Evolutionary conservation across 164 flowering plant genomes (phyloP).

Genomic region (Liriodendron chinense): DNA sequence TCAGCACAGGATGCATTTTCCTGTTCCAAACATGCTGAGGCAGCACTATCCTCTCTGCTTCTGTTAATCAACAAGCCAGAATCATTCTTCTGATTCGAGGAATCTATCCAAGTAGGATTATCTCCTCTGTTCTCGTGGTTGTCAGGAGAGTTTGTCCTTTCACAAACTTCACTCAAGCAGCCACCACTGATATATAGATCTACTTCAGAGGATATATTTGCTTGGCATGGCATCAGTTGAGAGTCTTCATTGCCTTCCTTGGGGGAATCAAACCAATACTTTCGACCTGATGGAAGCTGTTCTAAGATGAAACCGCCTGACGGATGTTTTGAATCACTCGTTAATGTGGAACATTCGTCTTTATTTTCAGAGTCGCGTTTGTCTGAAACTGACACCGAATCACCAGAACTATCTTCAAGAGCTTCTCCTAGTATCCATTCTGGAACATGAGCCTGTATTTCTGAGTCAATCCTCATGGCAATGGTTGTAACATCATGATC

Average conservation of each 20-base stretch:
- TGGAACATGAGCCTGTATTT: conserved; percentile 62
- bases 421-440: conserved; percentile 54
- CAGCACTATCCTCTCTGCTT: conserved; percentile 1
- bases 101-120: conserved; percentile 13
- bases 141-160: conserved; percentile 10
- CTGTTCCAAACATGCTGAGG: conserved; percentile 3
- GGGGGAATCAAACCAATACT: conserved; percentile 74
- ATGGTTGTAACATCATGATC: conserved; percentile 87
- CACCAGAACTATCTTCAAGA: conserved; percentile 24
- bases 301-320: conserved; percentile 43
- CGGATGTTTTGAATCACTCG: conserved; percentile 25
- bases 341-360: conserved; percentile 29
- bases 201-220: conserved; percentile 30
- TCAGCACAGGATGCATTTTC: neutral
- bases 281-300: conserved; percentile 70
- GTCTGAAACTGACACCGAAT: conserved; percentile 21
- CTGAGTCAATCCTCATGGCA: conserved; percentile 80
- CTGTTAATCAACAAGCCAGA: neutral
- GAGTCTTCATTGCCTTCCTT: conserved; percentile 41
- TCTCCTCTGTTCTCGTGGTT: conserved; percentile 10
- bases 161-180: conserved; percentile 22
- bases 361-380: conserved; percentile 27
- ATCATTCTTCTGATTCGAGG: conserved; percentile 14
- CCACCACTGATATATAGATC: conserved; percentile 1
- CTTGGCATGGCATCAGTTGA: conserved; percentile 32